A percentile compares a stretch with the other conserved stretches of the same genome.
Conservation (phyloP, 352 stramenopile genomes). For the Achlya hypogyna region DNA sequence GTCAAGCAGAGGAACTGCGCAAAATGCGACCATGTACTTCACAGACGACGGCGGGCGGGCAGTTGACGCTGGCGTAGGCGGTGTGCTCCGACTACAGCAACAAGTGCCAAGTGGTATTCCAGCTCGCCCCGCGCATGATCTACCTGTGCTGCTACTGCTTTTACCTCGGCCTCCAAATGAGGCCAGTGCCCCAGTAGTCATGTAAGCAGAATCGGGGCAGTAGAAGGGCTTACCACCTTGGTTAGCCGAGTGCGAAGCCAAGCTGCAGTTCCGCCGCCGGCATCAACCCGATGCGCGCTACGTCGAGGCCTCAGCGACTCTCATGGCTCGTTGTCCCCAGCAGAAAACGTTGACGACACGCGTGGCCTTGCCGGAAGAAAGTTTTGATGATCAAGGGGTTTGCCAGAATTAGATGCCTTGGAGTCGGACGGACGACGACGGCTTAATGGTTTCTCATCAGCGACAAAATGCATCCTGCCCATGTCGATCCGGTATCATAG, state of each 20-base stretch:
- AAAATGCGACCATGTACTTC: not conserved
- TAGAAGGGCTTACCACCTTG: not conserved
- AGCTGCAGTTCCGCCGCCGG: not conserved
- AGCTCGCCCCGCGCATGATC: not conserved
- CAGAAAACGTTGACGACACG: too few species aligned
- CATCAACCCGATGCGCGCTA: not conserved
- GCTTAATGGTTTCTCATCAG: too few species aligned
- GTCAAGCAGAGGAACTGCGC: slow-evolving; percentile 7
- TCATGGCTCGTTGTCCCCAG: too few species aligned
- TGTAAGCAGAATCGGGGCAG: not conserved
- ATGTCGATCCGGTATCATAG: too few species aligned
- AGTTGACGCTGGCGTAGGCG: not conserved
- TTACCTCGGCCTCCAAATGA: not conserved
- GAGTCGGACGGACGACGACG: too few species aligned
- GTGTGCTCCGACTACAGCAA: not conserved
- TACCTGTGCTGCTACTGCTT: not conserved
- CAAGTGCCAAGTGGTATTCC: not conserved
- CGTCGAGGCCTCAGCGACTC: too few species aligned
- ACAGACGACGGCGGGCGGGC: too few species aligned
- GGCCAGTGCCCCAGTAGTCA: not conserved
- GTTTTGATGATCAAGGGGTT: too few species aligned
- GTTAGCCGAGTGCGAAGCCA: not conserved
- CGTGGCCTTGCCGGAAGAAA: too few species aligned
- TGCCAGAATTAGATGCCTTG: too few species aligned
- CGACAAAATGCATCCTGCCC: too few species aligned